Evolutionary conservation across 164 flowering plant genomes (phyloP).

Genomic region (Piper longum): DNA sequence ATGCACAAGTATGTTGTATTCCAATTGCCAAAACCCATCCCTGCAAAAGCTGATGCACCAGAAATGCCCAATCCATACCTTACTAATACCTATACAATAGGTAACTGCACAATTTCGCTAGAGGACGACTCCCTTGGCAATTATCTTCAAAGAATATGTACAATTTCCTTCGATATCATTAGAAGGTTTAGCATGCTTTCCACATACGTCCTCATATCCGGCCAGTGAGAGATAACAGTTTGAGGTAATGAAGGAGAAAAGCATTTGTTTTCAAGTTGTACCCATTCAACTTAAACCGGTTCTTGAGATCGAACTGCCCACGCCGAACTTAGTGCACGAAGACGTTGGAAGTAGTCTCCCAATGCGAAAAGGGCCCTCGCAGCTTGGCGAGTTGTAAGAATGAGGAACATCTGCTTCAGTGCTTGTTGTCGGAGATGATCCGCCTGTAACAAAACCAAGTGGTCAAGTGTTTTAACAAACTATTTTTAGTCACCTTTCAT

Average conservation of each 20-base stretch:
- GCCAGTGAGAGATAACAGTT: background rate
- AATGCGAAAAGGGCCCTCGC: conserved; percentile 66
- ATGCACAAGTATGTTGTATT: background rate
- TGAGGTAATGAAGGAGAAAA: background rate
- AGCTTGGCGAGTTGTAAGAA: conserved; percentile 66
- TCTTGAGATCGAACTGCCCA: conserved; percentile 65
- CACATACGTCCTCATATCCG: background rate
- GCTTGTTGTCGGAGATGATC: conserved; percentile 74
- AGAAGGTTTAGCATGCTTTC: no score
- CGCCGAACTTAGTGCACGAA: conserved; percentile 57
- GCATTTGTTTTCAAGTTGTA: background rate
- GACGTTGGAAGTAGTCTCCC: conserved; percentile 81
- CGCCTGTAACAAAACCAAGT: conserved; percentile 34
- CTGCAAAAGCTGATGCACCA: background rate
- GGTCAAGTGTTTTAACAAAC: no score
- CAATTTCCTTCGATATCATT: no score
- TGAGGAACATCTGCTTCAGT: conserved; percentile 50
- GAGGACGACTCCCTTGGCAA: no score
- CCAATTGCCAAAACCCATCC: background rate
- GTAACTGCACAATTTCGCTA: background rate
- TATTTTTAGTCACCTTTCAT: background rate
- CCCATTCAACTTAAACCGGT: conserved; percentile 20
- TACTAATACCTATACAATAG: background rate
- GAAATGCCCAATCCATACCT: background rate
- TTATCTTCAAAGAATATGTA: background rate